phyloP scores from a whole-genome alignment of 768 basidiomycete species.

The Suillus luteus region DNA sequence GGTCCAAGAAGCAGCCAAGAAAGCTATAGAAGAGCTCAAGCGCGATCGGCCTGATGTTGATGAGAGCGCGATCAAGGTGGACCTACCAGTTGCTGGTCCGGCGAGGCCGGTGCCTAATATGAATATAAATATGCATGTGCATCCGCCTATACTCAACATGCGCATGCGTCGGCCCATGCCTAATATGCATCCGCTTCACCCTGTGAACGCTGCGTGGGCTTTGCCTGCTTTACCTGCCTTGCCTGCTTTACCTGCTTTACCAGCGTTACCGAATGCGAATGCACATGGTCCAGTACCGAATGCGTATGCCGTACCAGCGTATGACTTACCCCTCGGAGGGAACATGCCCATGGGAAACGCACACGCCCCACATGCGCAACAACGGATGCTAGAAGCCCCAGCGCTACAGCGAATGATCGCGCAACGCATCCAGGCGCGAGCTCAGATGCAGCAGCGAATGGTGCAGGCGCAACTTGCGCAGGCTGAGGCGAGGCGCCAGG shows the following conservation, averaged over 20 bases:
- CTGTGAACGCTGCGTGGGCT: background rate
- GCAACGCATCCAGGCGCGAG: background rate
- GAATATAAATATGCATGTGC: background rate
- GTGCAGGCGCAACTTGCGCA: background rate
- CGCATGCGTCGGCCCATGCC: background rate
- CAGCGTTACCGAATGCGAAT: too few relatives aligned
- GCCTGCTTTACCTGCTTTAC: too few relatives aligned
- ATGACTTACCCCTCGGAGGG: background rate
- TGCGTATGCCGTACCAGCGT: background rate
- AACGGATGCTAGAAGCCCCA: background rate
- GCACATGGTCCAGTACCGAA: background rate
- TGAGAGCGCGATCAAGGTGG: slow-evolving; percentile 62
- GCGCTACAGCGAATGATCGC: background rate
- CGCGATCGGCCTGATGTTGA: slow-evolving; percentile 62
- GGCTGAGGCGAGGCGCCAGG: background rate
- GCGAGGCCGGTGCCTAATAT: slow-evolving; percentile 11
- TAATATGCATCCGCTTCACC: background rate
- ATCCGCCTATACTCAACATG: background rate
- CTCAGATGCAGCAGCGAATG: background rate
- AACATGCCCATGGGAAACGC: background rate
- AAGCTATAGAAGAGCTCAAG: slow-evolving; percentile 64
- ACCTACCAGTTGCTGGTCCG: slow-evolving; percentile 50
- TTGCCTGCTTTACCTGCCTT: background rate
- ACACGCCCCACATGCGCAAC: background rate
- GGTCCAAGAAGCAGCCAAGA: slow-evolving; percentile 71